Conservation (phyloP, 257 asterid species). For the Perilla frutescens region DNA sequence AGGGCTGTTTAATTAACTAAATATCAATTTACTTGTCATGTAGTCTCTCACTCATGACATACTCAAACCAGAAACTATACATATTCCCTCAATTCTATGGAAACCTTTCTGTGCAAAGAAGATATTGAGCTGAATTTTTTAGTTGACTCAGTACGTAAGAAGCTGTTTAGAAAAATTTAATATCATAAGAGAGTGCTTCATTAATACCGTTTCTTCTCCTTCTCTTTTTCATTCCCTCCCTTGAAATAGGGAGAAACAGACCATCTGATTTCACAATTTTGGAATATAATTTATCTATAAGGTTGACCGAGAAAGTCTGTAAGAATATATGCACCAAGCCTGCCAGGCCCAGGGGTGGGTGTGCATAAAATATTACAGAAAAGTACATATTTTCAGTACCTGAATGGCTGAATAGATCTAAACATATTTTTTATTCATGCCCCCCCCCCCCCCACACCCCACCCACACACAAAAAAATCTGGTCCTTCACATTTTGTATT, state of each 20-base stretch:
- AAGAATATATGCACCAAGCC: background rate
- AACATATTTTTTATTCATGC: background rate
- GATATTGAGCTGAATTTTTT: background rate
- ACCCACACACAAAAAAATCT: background rate
- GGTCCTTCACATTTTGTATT: background rate
- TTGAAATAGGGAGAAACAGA: constrained; percentile 16
- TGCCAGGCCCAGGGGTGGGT: constrained; percentile 16
- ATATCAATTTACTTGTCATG: background rate
- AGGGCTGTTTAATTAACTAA: background rate
- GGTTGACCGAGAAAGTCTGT: background rate
- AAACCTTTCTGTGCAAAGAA: background rate
- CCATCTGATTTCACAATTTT: constrained; percentile 23
- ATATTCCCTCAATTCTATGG: constrained; percentile 20
- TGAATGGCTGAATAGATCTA: constrained; percentile 7
- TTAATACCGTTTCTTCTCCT: constrained; percentile 3
- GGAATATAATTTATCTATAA: constrained; percentile 1
- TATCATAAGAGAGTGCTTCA: background rate
- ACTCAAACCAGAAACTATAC: constrained; percentile 21
- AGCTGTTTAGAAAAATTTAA: constrained; percentile 8
- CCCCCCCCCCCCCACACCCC: background rate
- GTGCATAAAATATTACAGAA: constrained; percentile 4
- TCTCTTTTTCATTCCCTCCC: background rate
- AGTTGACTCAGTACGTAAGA: constrained; percentile 4
- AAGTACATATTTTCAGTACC: constrained; percentile 8
- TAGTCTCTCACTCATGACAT: constrained; percentile 32